Conservation (phyloP, 1,139 yeast species). For the Nematodospora anomalae region DNA sequence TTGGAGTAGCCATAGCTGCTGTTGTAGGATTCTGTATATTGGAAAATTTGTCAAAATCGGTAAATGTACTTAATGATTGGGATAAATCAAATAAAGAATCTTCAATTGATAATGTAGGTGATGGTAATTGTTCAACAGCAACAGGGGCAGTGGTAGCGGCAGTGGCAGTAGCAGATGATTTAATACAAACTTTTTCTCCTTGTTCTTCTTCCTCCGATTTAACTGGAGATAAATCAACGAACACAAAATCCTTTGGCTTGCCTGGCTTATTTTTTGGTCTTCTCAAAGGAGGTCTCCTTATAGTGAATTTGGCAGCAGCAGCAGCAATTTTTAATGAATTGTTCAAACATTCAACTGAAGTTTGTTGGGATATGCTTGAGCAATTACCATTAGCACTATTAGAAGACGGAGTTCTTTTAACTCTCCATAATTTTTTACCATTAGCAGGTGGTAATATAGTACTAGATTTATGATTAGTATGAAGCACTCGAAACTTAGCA, state of each 20-base stretch:
- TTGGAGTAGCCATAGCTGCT: slow-evolving; percentile 7
- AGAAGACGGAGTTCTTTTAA: slow-evolving; percentile 30
- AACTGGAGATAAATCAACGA: slow-evolving; percentile 55
- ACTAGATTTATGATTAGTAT: slow-evolving; percentile 1
- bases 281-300: slow-evolving; percentile 47
- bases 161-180: slow-evolving; percentile 4
- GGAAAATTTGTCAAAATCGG: slow-evolving; percentile 2
- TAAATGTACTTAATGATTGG: slow-evolving; percentile 5
- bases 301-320: slow-evolving; percentile 29
- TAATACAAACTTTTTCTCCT: slow-evolving; percentile 1
- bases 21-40: not conserved
- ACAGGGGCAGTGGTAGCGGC: slow-evolving; percentile 11
- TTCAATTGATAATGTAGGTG: slow-evolving; percentile 16
- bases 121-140: slow-evolving; percentile 16
- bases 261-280: slow-evolving; percentile 56
- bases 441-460: slow-evolving; percentile 42
- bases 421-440: slow-evolving; percentile 52
- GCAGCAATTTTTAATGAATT: slow-evolving; percentile 46
- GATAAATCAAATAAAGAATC: slow-evolving; percentile 16
- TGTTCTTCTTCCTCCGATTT: slow-evolving; percentile 30
- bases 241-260: slow-evolving; percentile 52
- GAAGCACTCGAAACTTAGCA: not conserved
- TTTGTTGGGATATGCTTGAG: slow-evolving; percentile 12
- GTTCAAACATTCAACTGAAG: slow-evolving; percentile 42
- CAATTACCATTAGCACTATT: slow-evolving; percentile 16